phyloP scores from a whole-genome alignment of 306 rosid genomes.

The Inga laurina region DNA sequence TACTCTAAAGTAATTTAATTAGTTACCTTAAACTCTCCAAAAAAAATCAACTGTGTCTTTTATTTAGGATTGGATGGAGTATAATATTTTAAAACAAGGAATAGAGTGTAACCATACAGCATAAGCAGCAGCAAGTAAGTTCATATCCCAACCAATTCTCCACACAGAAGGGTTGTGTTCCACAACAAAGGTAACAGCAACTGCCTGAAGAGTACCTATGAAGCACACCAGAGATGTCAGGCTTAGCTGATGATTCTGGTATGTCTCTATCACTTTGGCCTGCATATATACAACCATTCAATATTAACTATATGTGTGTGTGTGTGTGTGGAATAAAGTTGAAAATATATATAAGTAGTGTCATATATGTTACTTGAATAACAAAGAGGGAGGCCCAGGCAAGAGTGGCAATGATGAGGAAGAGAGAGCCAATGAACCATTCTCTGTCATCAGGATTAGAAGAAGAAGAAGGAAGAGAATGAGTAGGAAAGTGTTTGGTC shows the following conservation, averaged over 20 bases:
- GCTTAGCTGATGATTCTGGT: slow-evolving; percentile 80
- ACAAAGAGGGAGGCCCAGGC: slow-evolving; percentile 96
- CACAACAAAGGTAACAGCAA: slow-evolving; percentile 75
- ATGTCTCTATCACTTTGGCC: slow-evolving; percentile 76
- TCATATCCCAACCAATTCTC: slow-evolving; percentile 93
- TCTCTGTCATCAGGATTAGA: slow-evolving; percentile 50
- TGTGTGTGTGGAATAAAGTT: no score
- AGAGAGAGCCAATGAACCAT: slow-evolving; percentile 75
- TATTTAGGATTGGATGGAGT: no score
- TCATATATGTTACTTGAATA: slow-evolving; percentile 52
- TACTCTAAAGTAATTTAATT: no score
- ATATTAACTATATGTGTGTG: no score
- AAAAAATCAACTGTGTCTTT: no score
- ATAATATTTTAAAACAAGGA: background rate
- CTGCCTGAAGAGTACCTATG: slow-evolving; percentile 83
- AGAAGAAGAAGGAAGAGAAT: slow-evolving; percentile 29
- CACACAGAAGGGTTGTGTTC: slow-evolving; percentile 79
- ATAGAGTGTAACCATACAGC: slow-evolving; percentile 48
- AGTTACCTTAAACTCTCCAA: no score
- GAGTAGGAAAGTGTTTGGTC: slow-evolving; percentile 46
- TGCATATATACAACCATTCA: background rate
- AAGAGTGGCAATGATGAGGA: slow-evolving; percentile 85
- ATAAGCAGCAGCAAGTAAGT: slow-evolving; percentile 91
- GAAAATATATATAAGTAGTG: no score
- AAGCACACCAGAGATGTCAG: slow-evolving; percentile 76